Evolutionary conservation across 2,329 filamentous ascomycete species (phyloP), one percentile per base, ranked within the genome.

Genomic region (Massarina eburnea): DNA sequence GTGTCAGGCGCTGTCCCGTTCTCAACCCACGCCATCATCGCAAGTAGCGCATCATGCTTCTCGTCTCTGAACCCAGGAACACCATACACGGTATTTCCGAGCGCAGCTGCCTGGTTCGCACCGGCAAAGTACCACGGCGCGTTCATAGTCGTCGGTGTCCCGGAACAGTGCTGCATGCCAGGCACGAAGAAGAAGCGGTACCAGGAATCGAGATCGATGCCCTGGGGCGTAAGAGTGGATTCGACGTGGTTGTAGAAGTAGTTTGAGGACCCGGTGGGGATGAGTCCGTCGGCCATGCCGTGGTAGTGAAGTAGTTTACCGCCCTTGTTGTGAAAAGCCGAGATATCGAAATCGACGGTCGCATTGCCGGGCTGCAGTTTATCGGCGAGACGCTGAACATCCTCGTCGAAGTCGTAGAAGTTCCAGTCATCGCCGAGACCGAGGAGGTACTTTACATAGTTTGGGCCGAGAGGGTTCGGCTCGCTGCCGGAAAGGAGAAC

Each of bases 181-280:
- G 73, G 73, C 9, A 76, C 69, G 17, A 72, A 51, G 60, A 76
- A 75, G 55, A 71, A 68, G 36, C 71, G 68, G 58, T 68, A 76
- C 56, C 71, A 76, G 14, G 60, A 56, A 34, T 72, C 66, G 1
- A 74, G 48, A 3, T 70, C 51, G 22, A 71, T 55, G 17, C 67
- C 70, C 10, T 55, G 48, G 0, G 68, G 65, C n/a, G 61, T 46
- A 19, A 75, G 46, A 0, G 63, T 63, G 6, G 60, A 61, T n/a
- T 59, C 38, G 1, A 80, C 72, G 14, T 74, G 70, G 15, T 73
- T 67, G 61, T 80, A 78, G 57, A 73, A 84, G 59, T 78, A 78
- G 8, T 76, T 72, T 2, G 75, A 77, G 17, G 76, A 73, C 0
- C 75, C 73, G 0, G 75, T 75, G 12, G 77, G 73, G 43, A 83